Conservation (phyloP, 2,329 filamentous ascomycete genomes). For the Penicillium frequentans region DNA sequence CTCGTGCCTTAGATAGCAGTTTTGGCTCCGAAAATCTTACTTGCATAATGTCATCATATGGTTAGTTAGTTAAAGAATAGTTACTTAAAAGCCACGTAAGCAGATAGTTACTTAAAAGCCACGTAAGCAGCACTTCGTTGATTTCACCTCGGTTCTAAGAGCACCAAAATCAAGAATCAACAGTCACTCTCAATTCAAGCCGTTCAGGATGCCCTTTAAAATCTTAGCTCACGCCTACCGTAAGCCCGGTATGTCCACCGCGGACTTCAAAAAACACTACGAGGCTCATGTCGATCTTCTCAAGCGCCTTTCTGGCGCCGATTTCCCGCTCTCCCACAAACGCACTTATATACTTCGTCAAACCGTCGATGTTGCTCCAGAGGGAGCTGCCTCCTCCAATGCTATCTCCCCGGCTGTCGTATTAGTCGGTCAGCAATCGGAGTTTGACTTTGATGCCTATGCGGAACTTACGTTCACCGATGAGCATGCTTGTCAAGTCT, state of each 20-base stretch:
- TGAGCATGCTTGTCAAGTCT: slow-evolving; percentile 13
- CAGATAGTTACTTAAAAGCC: too few relatives aligned
- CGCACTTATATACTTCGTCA: slow-evolving; percentile 19
- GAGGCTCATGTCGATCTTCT: slow-evolving; percentile 21
- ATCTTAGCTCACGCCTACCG: slow-evolving; percentile 17
- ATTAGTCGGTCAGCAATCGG: slow-evolving; percentile 16
- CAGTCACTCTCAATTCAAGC: not conserved
- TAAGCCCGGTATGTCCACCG: slow-evolving; percentile 20
- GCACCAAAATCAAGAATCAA: not conserved
- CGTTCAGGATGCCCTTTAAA: slow-evolving; percentile 4
- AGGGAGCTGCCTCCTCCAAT: slow-evolving; percentile 14
- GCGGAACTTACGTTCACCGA: slow-evolving; percentile 21
- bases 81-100: too few relatives aligned
- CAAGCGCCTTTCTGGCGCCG: slow-evolving; percentile 15
- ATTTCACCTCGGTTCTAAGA: not conserved
- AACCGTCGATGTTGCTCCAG: slow-evolving; percentile 1
- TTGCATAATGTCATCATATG: too few relatives aligned
- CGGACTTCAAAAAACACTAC: slow-evolving; percentile 22
- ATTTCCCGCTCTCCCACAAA: slow-evolving; percentile 22
- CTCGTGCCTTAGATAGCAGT: too few relatives aligned
- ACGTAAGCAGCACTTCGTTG: not conserved
- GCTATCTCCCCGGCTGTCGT: slow-evolving; percentile 17
- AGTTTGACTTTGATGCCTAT: slow-evolving; percentile 21
- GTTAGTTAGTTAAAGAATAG: too few relatives aligned
- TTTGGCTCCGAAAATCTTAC: too few relatives aligned